phyloP scores from a whole-genome alignment of 305 asterid species.

The Solanum hybrid region DNA sequence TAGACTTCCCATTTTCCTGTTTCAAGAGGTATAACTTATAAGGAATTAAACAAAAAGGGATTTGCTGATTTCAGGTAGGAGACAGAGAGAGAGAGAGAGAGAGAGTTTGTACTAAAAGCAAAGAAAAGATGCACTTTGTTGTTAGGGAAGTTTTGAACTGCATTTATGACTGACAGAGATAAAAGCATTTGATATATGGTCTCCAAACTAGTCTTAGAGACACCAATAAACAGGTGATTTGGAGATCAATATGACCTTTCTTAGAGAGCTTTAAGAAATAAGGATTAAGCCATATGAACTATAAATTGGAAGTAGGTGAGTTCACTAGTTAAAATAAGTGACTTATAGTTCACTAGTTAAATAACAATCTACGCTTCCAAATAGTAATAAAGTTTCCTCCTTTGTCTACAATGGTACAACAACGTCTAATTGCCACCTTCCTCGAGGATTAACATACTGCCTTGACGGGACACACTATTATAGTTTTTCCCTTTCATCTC shows the following conservation, averaged over 20 bases:
- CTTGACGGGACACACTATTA: not conserved
- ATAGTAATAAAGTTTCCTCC: not conserved
- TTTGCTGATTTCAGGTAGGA: not conserved
- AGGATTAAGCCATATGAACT: not conserved
- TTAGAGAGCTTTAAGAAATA: not conserved
- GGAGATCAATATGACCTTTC: not conserved
- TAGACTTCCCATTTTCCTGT: constrained; percentile 83
- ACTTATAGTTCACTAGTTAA: not conserved
- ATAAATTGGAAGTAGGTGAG: not conserved
- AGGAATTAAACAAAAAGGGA: not conserved
- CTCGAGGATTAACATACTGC: not conserved
- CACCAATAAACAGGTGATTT: not conserved
- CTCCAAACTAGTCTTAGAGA: not conserved
- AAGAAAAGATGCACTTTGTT: not conserved
- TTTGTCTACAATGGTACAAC: not conserved
- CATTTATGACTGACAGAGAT: not conserved
- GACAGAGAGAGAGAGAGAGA: not conserved
- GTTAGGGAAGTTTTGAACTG: not conserved
- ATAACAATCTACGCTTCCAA: not conserved
- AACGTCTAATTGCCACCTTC: not conserved
- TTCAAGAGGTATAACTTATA: not conserved
- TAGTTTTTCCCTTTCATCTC: not conserved
- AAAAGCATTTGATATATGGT: not conserved
- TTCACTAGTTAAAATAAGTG: not conserved
- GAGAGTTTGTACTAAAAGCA: not conserved